A percentile compares a stretch with the other conserved stretches of the same genome.
Conservation (phyloP, 257 asterid genomes). For the Datura wrightii region DNA sequence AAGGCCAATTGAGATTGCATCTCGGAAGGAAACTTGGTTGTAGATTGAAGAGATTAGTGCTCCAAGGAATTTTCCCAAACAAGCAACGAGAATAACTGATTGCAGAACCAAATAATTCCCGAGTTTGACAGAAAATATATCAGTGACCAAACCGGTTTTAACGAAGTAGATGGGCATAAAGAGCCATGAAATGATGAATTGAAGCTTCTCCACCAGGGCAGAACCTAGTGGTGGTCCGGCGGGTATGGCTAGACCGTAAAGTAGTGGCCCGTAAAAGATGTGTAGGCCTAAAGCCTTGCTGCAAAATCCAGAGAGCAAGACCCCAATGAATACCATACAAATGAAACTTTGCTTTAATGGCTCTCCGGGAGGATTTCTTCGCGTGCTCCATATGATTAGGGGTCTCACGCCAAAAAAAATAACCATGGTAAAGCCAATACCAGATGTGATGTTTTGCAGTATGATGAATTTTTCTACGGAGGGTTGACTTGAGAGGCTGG, state of each 20-base stretch:
- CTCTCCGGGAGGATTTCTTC: constrained; percentile 37
- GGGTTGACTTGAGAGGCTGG: background rate
- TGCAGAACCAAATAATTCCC: constrained; percentile 36
- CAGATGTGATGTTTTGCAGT: background rate
- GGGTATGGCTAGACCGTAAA: constrained; percentile 48
- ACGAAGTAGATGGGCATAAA: constrained; percentile 55
- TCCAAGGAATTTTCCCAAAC: constrained; percentile 50
- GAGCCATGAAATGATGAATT: constrained; percentile 42
- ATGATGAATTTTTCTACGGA: background rate
- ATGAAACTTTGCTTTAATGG: constrained; percentile 43
- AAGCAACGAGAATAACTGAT: constrained; percentile 42
- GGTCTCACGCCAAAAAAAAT: constrained; percentile 43
- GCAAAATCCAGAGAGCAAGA: constrained; percentile 36
- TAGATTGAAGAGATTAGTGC: constrained; percentile 40
- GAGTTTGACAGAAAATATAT: constrained; percentile 38
- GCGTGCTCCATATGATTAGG: constrained; percentile 32
- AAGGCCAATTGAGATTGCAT: constrained; percentile 46
- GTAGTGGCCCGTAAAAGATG: constrained; percentile 43
- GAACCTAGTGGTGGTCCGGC: constrained; percentile 63
- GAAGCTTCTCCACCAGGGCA: constrained; percentile 51
- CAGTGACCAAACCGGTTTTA: constrained; percentile 48
- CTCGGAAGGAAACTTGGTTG: constrained; percentile 37
- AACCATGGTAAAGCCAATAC: constrained; percentile 26
- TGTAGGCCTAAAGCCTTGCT: constrained; percentile 43
- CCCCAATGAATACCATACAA: constrained; percentile 40